phyloP scores from a whole-genome alignment of 1,284 basidiomycete species.

The Schizopora paradoxa region DNA sequence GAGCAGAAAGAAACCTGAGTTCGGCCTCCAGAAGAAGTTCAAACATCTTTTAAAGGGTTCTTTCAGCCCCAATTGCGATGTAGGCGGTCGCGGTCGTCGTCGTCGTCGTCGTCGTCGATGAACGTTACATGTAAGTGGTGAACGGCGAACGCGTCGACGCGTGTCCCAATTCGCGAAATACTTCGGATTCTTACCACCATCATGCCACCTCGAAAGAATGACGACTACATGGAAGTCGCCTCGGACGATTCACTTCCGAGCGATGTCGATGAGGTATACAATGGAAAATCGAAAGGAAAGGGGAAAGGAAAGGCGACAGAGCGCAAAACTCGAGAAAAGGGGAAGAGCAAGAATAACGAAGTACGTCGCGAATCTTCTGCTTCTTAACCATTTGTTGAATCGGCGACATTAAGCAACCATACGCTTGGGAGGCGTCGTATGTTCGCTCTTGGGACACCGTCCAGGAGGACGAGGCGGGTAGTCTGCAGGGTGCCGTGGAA shows the following conservation, averaged over 20 bases:
- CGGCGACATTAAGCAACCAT: conserved; percentile 51
- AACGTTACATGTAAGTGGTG: too few species aligned
- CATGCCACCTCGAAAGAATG: conserved; percentile 20
- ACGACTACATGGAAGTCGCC: conserved; percentile 39
- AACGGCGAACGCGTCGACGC: too few species aligned
- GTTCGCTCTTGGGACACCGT: conserved; percentile 96
- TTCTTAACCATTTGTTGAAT: conserved; percentile 1
- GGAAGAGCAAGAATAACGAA: conserved; percentile 49
- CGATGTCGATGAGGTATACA: conserved; percentile 37
- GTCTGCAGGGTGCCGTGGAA: conserved; percentile 85
- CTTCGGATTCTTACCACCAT: not conserved
- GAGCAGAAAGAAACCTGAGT: too few species aligned
- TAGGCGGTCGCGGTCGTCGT: too few species aligned
- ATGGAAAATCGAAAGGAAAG: conserved; percentile 39
- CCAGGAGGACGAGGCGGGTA: conserved; percentile 92
- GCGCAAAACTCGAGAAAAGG: conserved; percentile 44
- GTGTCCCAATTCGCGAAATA: too few species aligned
- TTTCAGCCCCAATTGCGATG: too few species aligned
- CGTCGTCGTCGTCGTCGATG: too few species aligned
- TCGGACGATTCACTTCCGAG: conserved; percentile 42
- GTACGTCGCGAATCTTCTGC: conserved; percentile 27
- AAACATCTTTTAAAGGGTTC: too few species aligned
- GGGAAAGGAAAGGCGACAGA: conserved; percentile 36
- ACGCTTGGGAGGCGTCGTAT: conserved; percentile 96
- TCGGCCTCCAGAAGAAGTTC: too few species aligned